Base-by-base conservation (phyloP, 257 asterid species). In the Gentiana straminea region DNA sequence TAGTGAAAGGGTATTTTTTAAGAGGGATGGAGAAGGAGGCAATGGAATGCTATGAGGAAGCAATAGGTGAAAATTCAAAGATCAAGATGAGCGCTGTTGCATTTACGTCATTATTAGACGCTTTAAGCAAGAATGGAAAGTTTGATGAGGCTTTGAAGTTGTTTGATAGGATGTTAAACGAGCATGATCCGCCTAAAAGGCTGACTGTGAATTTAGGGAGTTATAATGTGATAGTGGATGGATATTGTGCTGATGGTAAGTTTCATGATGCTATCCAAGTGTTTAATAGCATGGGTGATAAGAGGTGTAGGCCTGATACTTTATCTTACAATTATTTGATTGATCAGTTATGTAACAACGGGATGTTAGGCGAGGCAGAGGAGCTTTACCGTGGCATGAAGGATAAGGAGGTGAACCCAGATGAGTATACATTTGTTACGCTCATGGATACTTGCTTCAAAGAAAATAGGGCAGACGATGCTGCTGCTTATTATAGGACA, bases 1-100 rank as follows among this genome's bases (percentile, higher is more conserved):
- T 91, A 71, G 83, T 91, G 89, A 85, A 87, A 74, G 96, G 95
- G 0, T 83, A 83, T 70, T 87, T 87, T 60, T 78, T 91, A 81
- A 87, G 79, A 69, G 90, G 81, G 52, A 83, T 83, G 94, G 97
- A 84, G 70, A 59, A 76, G 3, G 96, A 81, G 66, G 95, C 95
- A 0, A 81, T 87, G 95, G 86, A 87, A 57, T 67, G 87, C 72
- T 91, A 71, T 54, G 68, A 57, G 51, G 82, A 66, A 60, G 93
- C 79, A 64, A 66, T 83, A 7, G 79, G 77, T 12, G 77, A 76
- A 65, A 81, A 73, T 53, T 83, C 93, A 0, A 67, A 49, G 0
- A 13, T 84, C 55, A 81, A 75, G 73, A 87, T 87, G 96, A 79
- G 63, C 49, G 83, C 83, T 0, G 73, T 91, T 63, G 86, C 93